A percentile compares a stretch with the other conserved stretches of the same genome.
Evolutionary conservation across 75 land plant genomes (phyloP).

Genomic region (Larix kaempferi): DNA sequence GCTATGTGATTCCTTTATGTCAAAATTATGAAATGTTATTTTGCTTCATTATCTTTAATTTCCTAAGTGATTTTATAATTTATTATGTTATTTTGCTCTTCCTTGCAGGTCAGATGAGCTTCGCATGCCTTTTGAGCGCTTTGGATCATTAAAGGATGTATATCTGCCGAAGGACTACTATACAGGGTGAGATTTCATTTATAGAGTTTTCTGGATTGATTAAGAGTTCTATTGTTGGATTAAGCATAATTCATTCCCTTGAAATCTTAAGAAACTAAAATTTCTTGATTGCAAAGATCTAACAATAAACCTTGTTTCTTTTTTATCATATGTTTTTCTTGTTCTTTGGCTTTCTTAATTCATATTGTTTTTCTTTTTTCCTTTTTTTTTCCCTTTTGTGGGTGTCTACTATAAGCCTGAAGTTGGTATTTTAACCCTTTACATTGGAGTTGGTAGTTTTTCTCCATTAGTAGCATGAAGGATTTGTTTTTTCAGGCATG

Average conservation of each 20-base stretch:
- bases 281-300: not conserved
- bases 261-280: not conserved
- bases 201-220: not conserved
- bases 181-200: slow-evolving; percentile 60
- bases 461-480: not conserved
- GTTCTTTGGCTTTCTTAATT: too few species aligned
- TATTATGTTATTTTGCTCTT: not conserved
- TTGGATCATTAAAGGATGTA: slow-evolving; percentile 81
- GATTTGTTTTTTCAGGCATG: not conserved
- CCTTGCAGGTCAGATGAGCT: slow-evolving; percentile 75
- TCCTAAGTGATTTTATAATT: too few species aligned
- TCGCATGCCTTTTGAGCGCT: slow-evolving; percentile 75
- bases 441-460: not conserved
- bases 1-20: too few species aligned
- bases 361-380: too few species aligned
- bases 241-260: not conserved
- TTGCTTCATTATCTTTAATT: too few species aligned
- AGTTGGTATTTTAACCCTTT: not conserved
- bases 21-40: too few species aligned
- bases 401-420: not conserved
- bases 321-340: too few species aligned
- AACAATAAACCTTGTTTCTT: not conserved
- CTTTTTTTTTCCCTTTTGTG: too few species aligned
- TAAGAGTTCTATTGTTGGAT: not conserved
- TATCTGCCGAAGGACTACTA: slow-evolving; percentile 87